Base-by-base conservation (phyloP, 208 protist species). In the Crithidia thermophila region DNA sequence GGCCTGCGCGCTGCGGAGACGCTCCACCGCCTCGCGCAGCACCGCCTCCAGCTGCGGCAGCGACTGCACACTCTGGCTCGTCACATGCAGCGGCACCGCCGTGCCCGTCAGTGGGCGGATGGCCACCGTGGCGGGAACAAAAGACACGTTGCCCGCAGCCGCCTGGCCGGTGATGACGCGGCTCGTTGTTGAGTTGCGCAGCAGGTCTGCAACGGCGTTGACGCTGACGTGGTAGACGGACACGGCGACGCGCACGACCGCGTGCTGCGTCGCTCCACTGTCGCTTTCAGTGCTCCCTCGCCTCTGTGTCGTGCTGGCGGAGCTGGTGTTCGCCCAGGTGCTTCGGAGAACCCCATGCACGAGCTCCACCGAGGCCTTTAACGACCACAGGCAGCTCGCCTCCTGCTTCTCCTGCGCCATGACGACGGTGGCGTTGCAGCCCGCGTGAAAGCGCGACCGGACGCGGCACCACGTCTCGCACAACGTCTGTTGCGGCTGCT, bases 221-320 rank as follows among this genome's bases (percentile, higher is more conserved):
- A 51, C 66, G 34, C 73, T 67, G 3, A 63, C 27, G 60, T 73
- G 65, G 55, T 69, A 79, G 31, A 70, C 59, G 0, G 53, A 68
- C 27, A 67, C 53, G n/a, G 52, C 37, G 36, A 71, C 67, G 10
- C 73, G 73, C 60, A 63, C 16, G 46, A 73, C 66, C 55, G 25
- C 56, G 20, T 39, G 46, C 34, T 46, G 49, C 33, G 46, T 20
- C 4, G 56, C 18, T 7, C 47, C n/a, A n/a, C n/a, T n/a, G n/a
- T n/a, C n/a, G n/a, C n/a, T n/a, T n/a, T n/a, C n/a, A n/a, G n/a
- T n/a, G n/a, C n/a, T n/a, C n/a, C n/a, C n/a, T n/a, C n/a, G n/a
- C n/a, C 28, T 0, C 8, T 39, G 20, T 50, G 3, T 5, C 4
- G 20, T 28, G 21, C 45, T 31, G 45, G 4, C 10, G n/a, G 16